phyloP scores from a whole-genome alignment of 495 filamentous ascomycete genomes.

The Penicillium riverlandense region DNA sequence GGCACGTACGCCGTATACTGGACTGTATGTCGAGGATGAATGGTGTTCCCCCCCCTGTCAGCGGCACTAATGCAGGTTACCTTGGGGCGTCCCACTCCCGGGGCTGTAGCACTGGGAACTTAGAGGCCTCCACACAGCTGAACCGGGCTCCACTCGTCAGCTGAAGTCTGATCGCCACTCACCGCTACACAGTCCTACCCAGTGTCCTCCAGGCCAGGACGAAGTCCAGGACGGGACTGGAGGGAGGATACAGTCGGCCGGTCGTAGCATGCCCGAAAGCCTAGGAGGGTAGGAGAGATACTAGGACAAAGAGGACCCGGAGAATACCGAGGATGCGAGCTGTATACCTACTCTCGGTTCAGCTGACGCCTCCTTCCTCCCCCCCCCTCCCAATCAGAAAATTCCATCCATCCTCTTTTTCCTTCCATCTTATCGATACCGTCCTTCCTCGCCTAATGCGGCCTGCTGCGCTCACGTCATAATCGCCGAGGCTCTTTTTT shows the following conservation, averaged over 20 bases:
- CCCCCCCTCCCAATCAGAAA: constrained; percentile 25
- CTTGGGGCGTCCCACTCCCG: constrained; percentile 29
- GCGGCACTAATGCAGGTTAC: constrained; percentile 39
- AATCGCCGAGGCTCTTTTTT: constrained; percentile 22
- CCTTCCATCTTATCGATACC: constrained; percentile 1
- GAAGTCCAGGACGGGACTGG: too few species aligned
- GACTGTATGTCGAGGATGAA: too few species aligned
- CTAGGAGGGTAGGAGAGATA: too few species aligned
- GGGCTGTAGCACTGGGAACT: constrained; percentile 34
- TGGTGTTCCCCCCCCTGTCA: constrained; percentile 11
- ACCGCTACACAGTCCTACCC: constrained; percentile 16
- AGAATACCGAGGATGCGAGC: too few species aligned
- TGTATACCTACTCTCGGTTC: constrained; percentile 3
- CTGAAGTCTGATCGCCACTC: constrained; percentile 27
- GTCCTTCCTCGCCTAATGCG: too few species aligned
- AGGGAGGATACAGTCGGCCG: too few species aligned
- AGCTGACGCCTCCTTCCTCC: too few species aligned
- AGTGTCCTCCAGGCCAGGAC: background rate
- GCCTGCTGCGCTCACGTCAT: constrained; percentile 27
- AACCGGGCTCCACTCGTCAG: constrained; percentile 13
- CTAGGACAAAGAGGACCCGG: too few species aligned
- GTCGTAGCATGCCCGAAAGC: too few species aligned
- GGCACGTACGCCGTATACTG: constrained; percentile 24
- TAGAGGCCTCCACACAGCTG: constrained; percentile 15
- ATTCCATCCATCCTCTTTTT: constrained; percentile 11